These are phyloP conservation scores for Colletotrichum orbiculare DNA, from an alignment of 2,329 filamentous ascomycete species.

Conservation along the genomic window DNA sequence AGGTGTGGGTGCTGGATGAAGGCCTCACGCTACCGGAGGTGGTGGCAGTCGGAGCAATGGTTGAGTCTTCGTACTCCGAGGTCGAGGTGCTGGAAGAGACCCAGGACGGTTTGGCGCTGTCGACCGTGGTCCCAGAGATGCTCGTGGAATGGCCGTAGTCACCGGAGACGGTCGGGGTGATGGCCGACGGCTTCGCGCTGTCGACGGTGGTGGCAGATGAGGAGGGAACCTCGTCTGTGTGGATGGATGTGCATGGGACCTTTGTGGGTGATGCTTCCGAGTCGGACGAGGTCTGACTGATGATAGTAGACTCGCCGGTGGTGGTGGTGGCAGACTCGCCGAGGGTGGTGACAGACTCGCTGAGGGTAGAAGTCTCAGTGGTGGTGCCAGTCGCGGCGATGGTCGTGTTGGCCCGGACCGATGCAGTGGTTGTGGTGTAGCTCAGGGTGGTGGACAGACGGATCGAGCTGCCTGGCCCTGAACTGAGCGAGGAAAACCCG, in stretches of 20 bases:
- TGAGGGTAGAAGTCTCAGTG: neutral
- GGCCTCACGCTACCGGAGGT: neutral
- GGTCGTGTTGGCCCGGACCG: neutral
- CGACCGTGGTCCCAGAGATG: constrained; percentile 6
- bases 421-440: constrained; percentile 20
- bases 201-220: constrained; percentile 12
- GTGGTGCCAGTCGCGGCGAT: neutral
- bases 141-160: constrained; percentile 8
- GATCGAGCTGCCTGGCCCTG: constrained; percentile 9
- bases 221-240: neutral
- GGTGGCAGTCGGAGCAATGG: neutral
- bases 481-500: neutral
- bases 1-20: neutral
- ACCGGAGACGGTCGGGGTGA: neutral
- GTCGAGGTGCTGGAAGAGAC: constrained; percentile 4
- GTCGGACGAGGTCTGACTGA: neutral
- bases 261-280: neutral
- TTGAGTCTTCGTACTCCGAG: neutral
- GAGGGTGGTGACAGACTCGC: neutral
- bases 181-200: constrained; percentile 13
- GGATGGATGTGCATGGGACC: constrained; percentile 5
- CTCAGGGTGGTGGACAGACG: constrained; percentile 23
- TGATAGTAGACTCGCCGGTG: neutral
- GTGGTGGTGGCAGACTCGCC: neutral
- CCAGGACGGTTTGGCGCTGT: constrained; percentile 15